Evolutionary conservation across 345 rosid species (phyloP).

Genomic region (Ricinus communis): DNA sequence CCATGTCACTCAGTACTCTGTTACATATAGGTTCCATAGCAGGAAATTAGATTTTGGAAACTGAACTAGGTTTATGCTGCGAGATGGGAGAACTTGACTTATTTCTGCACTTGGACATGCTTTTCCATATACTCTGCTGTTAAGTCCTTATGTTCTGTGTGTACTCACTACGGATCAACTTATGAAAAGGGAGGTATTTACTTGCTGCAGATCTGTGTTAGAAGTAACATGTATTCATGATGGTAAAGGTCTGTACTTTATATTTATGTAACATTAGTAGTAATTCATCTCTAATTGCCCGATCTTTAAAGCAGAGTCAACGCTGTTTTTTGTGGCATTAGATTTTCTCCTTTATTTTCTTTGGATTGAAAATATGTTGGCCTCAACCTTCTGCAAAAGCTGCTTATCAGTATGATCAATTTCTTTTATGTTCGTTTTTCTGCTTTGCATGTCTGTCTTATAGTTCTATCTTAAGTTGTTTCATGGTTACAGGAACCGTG

Average conservation of each 20-base stretch:
- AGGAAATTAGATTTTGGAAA: background rate
- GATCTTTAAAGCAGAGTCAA: background rate
- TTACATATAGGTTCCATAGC: background rate
- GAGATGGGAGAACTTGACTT: background rate
- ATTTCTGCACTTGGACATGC: background rate
- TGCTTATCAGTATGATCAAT: background rate
- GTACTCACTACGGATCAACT: background rate
- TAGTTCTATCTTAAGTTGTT: constrained; percentile 8
- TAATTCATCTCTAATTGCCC: too few relatives aligned
- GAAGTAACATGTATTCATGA: background rate
- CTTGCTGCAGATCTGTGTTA: background rate
- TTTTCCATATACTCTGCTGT: background rate
- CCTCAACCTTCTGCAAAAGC: background rate
- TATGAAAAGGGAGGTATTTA: background rate
- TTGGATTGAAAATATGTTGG: background rate
- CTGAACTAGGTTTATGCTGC: background rate
- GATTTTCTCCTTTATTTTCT: background rate
- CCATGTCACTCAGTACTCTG: background rate
- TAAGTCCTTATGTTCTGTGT: background rate
- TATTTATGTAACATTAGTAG: too few relatives aligned
- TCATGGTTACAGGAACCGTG: constrained; percentile 1
- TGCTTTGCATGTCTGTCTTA: background rate
- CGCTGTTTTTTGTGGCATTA: background rate
- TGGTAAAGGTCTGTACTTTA: too few relatives aligned
- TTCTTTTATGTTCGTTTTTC: background rate